A percentile compares a stretch with the other conserved stretches of the same genome.
Evolutionary conservation across 169 alveolate species (phyloP).

Genomic region (Plasmodium coatneyi): DNA sequence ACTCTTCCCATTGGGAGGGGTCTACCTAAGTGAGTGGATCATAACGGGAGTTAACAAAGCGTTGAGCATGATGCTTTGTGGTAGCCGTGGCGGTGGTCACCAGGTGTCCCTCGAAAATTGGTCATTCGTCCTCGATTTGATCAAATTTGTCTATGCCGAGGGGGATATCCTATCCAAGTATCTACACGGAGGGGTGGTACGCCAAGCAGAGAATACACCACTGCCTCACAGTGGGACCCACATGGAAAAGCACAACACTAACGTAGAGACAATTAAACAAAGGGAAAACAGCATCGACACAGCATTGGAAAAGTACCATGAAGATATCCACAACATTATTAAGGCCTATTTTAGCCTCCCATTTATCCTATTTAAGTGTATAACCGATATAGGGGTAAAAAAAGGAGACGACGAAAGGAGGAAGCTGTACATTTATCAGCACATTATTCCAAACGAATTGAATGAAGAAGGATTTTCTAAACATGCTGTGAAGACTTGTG

Average conservation of each 20-base stretch:
- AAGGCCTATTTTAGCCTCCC: constrained; percentile 43
- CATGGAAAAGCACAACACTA: not conserved
- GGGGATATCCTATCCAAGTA: constrained; percentile 11
- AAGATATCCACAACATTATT: constrained; percentile 5
- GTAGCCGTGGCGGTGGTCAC: not conserved
- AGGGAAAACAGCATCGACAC: not conserved
- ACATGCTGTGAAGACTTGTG: constrained; percentile 16
- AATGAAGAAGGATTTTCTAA: constrained; percentile 41
- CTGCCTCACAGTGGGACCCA: not conserved
- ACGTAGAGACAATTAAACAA: not conserved
- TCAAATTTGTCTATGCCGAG: constrained; percentile 24
- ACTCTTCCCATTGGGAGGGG: not conserved
- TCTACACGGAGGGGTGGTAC: not conserved
- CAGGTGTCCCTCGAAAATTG: constrained; percentile 27
- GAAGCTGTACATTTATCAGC: constrained; percentile 30
- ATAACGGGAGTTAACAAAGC: constrained; percentile 21
- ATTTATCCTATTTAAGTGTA: constrained; percentile 27
- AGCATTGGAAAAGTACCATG: constrained; percentile 30
- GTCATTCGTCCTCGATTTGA: constrained; percentile 35
- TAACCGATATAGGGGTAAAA: constrained; percentile 17
- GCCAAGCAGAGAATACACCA: not conserved
- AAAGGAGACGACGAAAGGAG: constrained; percentile 23
- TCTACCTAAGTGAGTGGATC: constrained; percentile 57
- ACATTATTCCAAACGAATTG: constrained; percentile 29
- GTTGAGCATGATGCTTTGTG: not conserved